Evolutionary conservation across 2,329 filamentous ascomycete genomes (phyloP).

Genomic region (Trichoderma polysporum): DNA sequence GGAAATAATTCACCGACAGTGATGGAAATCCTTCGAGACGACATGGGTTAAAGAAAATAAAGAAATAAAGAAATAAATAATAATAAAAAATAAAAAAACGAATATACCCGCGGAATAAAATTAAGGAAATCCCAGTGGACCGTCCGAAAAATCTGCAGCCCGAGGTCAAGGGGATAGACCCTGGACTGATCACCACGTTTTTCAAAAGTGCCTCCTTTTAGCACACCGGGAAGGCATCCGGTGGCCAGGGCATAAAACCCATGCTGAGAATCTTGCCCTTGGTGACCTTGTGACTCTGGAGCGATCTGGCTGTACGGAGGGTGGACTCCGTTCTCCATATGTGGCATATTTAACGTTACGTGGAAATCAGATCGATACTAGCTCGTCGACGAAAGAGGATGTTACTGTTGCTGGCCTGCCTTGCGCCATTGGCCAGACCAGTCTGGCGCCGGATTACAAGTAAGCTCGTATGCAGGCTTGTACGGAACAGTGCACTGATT

Average conservation of each 20-base stretch:
- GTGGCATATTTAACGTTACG: constrained; percentile 16
- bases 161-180: neutral
- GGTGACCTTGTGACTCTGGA: constrained; percentile 11
- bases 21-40: neutral
- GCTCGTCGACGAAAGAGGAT: neutral
- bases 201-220: constrained; percentile 20
- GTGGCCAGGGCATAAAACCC: neutral
- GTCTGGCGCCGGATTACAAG: neutral
- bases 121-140: constrained; percentile 16
- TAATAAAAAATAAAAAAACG: neutral
- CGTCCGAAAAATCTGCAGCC: constrained; percentile 7
- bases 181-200: constrained; percentile 15
- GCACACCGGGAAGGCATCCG: constrained; percentile 16
- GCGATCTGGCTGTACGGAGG: constrained; percentile 9
- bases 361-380: neutral
- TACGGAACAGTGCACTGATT: neutral
- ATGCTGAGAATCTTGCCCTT: neutral
- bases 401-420: neutral
- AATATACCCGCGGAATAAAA: constrained; percentile 13
- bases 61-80: neutral
- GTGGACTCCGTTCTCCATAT: constrained; percentile 1
- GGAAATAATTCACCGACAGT: neutral
- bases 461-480: neutral
- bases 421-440: neutral
- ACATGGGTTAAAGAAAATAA: neutral